Evolutionary conservation across 805 yeast genomes (phyloP).

Genomic region (Pichia kluyveri): DNA sequence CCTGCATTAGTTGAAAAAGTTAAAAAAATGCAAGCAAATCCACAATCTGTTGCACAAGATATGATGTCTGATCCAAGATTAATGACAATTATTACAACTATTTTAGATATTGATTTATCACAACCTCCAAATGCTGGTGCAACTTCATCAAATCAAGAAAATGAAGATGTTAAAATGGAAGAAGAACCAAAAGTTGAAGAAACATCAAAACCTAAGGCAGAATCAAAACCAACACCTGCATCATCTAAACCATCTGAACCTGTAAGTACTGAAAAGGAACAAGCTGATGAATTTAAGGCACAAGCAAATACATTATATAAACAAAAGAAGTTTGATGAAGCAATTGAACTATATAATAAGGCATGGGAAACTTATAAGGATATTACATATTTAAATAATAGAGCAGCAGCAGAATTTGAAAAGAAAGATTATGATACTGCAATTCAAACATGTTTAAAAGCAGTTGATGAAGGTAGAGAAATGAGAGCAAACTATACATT

Average conservation of each 20-base stretch:
- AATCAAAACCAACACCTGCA: conserved; percentile 17
- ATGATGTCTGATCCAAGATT: conserved; percentile 75
- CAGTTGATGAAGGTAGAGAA: conserved; percentile 86
- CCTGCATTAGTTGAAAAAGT: conserved; percentile 73
- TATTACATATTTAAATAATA: conserved; percentile 88
- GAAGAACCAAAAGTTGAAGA: conserved; percentile 10
- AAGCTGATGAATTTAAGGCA: conserved; percentile 66
- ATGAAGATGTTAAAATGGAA: conserved; percentile 26
- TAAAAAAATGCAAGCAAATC: conserved; percentile 53
- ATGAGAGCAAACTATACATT: conserved; percentile 84
- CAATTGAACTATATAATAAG: conserved; percentile 73
- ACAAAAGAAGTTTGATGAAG: conserved; percentile 82
- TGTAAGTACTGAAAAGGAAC: conserved; percentile 26
- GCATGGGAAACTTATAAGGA: conserved; percentile 81
- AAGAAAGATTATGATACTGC: conserved; percentile 87
- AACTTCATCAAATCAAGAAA: conserved; percentile 11
- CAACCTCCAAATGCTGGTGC: conserved; percentile 12
- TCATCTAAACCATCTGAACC: conserved; percentile 20
- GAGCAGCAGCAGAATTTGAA: conserved; percentile 97
- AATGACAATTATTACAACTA: conserved; percentile 79
- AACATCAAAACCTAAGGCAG: not conserved
- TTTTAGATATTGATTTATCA: conserved; percentile 68
- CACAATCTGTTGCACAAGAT: conserved; percentile 61
- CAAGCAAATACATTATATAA: conserved; percentile 85
- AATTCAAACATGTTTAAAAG: conserved; percentile 68